Conservation (phyloP, 768 basidiomycete species). For the Russula sp. region DNA sequence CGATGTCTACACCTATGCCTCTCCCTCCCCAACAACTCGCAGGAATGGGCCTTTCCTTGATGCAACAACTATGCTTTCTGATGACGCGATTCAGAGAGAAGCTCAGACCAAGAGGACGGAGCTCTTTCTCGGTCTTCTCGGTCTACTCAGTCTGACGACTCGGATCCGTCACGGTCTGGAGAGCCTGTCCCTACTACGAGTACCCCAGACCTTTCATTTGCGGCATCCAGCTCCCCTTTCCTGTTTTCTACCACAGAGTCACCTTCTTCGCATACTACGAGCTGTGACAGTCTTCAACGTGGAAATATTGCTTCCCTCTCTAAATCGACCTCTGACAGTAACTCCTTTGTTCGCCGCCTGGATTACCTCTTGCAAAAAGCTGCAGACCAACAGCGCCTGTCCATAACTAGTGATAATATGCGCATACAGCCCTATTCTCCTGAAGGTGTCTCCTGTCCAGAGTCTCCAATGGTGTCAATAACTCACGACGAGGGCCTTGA, state of each 20-base stretch:
- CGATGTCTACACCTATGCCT: neutral
- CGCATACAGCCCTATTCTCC: slow-evolving; percentile 12
- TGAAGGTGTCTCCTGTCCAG: neutral
- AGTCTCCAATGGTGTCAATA: neutral
- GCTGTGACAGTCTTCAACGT: neutral
- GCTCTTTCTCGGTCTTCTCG: neutral
- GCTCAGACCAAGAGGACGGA: neutral
- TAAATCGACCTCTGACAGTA: neutral
- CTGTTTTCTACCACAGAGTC: neutral
- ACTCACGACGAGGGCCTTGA: neutral
- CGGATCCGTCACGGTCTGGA: too few relatives aligned
- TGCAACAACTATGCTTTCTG: neutral
- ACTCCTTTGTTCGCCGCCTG: slow-evolving; percentile 6
- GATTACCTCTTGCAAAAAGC: slow-evolving; percentile 8
- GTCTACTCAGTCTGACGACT: neutral
- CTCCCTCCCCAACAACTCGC: neutral
- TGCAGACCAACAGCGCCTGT: slow-evolving; percentile 1
- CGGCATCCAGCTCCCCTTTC: slow-evolving; percentile 16
- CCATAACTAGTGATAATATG: neutral
- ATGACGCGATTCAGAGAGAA: neutral
- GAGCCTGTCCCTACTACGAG: slow-evolving; percentile 8
- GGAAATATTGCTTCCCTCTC: neutral
- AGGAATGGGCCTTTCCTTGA: neutral
- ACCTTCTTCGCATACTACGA: neutral
- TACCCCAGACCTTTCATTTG: slow-evolving; percentile 23